A percentile compares a stretch with the other conserved stretches of the same genome.
Conservation (phyloP, 805 yeast species). For the Lachancea thermotolerans region DNA sequence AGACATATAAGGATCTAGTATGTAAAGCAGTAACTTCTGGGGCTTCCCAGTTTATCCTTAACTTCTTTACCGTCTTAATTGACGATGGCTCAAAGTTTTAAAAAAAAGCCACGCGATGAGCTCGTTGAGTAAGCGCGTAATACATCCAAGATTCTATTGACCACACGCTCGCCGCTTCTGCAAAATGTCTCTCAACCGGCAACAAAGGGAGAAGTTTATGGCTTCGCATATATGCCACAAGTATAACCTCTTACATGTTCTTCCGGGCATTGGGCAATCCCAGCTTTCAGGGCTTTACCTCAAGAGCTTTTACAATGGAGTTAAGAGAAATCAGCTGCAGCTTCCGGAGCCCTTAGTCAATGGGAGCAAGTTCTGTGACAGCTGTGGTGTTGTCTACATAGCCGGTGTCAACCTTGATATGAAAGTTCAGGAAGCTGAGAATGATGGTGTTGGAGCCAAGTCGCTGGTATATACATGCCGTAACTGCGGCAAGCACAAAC, state of each 20-base stretch:
- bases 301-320: conserved; percentile 25
- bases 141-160: too few species aligned
- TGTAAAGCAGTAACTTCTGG: not conserved
- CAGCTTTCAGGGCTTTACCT: conserved; percentile 27
- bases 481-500: conserved; percentile 21
- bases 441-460: conserved; percentile 3
- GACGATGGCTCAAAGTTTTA: too few species aligned
- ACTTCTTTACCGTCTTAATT: not conserved
- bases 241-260: conserved; percentile 24
- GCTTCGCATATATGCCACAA: conserved; percentile 23
- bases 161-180: not conserved
- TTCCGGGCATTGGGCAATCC: conserved; percentile 18
- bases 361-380: conserved; percentile 25
- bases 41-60: not conserved
- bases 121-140: too few species aligned
- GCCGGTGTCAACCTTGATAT: conserved; percentile 27
- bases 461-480: conserved; percentile 24
- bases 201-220: conserved; percentile 22
- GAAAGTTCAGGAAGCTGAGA: conserved; percentile 10
- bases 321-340: conserved; percentile 22
- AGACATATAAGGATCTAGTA: not conserved
- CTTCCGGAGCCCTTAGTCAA: conserved; percentile 19
- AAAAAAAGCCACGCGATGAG: too few species aligned
- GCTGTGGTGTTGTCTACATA: conserved; percentile 27
- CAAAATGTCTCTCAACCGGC: conserved; percentile 16